Evolutionary conservation across 2,329 filamentous ascomycete genomes (phyloP), one percentile per base, ranked within the genome.

Genomic region (Thermochaetoides dissita): DNA sequence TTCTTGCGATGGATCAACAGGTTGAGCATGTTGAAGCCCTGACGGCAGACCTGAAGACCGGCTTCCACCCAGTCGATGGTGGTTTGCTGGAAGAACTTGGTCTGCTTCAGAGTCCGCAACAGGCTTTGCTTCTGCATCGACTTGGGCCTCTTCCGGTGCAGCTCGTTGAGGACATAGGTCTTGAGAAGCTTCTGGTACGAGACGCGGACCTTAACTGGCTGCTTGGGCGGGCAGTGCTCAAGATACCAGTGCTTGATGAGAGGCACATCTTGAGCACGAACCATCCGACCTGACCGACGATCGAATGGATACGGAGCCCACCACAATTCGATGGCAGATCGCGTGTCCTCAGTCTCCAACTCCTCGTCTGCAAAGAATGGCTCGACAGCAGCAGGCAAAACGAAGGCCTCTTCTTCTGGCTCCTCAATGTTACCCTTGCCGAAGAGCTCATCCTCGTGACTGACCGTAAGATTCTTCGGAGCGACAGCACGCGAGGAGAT

Each of bases 31-130:
- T 98, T 98, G 71, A 95, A 98, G 42, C 91, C 91, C 60, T 98
- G 91, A 39, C 91, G 79, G 61, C 91, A 98, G 48, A 98, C 91
- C 65, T 98, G 93, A 57, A 98, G 72, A 66, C 93, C 91, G 53
- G 93, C 91, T 66, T 98, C 91, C 35, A 98, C 91, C 91, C 91
- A 98, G 60, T 98, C 91, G 49, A 98, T 96, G 7, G 86, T 94
- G 3, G 91, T 98, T 63, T 96, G 91, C 63, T 98, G 93, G 72
- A 98, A 98, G 67, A 98, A 98, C 58, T 98, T 98, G 38, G 91
- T 98, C 52, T 86, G 80, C 63, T 95, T 96, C 51, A 98, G 64
- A 7, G 86, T 93, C 54, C 78, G 79, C 59, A 96, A 74, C 44
- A 98, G 65, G 55, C 93, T 86, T 57, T 98, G 91, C 59, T 89